Conservation (phyloP, 2,329 filamentous ascomycete species). For the Colletotrichum magnum region DNA sequence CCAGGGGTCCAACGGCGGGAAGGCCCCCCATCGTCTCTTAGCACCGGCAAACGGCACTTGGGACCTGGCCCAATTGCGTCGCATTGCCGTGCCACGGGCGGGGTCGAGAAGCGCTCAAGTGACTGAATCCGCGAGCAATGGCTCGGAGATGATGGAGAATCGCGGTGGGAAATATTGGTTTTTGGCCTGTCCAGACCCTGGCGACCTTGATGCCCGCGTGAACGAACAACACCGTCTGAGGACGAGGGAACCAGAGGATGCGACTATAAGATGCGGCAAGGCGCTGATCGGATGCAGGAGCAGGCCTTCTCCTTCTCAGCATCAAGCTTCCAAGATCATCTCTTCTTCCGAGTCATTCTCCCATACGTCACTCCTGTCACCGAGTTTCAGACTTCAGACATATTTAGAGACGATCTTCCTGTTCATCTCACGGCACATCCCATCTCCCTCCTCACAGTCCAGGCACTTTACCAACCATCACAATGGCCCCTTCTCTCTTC, state of each 20-base stretch:
- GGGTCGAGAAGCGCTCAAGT: slow-evolving; percentile 17
- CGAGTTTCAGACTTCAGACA: slow-evolving; percentile 33
- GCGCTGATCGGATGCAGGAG: slow-evolving; percentile 27
- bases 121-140: neutral
- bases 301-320: neutral
- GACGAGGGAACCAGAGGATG: slow-evolving; percentile 5
- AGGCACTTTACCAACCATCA: neutral
- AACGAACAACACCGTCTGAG: slow-evolving; percentile 3
- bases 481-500: slow-evolving; percentile 39
- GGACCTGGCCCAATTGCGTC: slow-evolving; percentile 26
- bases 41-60: slow-evolving; percentile 28
- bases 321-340: neutral
- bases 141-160: slow-evolving; percentile 26
- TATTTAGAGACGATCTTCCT: slow-evolving; percentile 31
- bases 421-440: slow-evolving; percentile 23
- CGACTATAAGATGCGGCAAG: slow-evolving; percentile 31
- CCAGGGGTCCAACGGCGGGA: neutral
- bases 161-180: slow-evolving; percentile 21
- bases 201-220: neutral
- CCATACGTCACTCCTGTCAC: slow-evolving; percentile 20
- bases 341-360: slow-evolving; percentile 10
- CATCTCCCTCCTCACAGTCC: neutral
- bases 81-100: slow-evolving; percentile 25
- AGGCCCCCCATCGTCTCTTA: neutral
- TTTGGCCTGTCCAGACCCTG: slow-evolving; percentile 3